Base-by-base conservation (phyloP, 306 rosid genomes). In the Ormosia semicastrata region DNA sequence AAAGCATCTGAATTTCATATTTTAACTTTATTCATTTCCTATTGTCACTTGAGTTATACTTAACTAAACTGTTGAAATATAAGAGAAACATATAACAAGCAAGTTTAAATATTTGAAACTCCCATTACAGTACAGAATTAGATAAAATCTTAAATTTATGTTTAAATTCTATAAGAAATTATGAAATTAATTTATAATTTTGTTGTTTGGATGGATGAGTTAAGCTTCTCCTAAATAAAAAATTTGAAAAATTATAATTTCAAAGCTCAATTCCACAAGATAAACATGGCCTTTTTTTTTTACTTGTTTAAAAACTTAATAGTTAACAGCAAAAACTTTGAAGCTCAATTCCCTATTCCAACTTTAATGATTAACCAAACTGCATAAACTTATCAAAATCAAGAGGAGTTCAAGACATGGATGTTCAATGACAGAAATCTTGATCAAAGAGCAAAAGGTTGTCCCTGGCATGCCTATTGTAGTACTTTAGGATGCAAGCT, bases 391-490 rank as follows among this genome's bases (percentile, higher is more conserved):
- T 12, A 77, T 41, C 12, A 78, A 54, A 57, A 73, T 60, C 36
- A 84, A 47, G 52, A 44, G 40, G 65, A 53, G 29, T 17, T 71
- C n/a, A 6, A 63, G 71, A 72, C 75, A 83, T 29, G 29, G 18
- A 68, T 67, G 76, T 41, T 41, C 8, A 43, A 17, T 33, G 71
- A 39, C 37, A 63, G 13, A 77, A 52, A 52, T 59, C 34, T 62
- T 77, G 50, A 78, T 73, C 12, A 37, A 63, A 77, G 58, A 84
- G 56, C 40, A 73, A 84, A 84, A 79, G 71, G 65, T 29, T 73
- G 87, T 84, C 83, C 71, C 86, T 34, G 8, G 50, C 86, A 71
- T 83, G 52, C 64, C 29, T 8, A 69, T 50, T 78, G 34, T 36
- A 43, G 63, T 14, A 65, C 79, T 81, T 73, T 72, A 50, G 83